phyloP scores from a whole-genome alignment of 805 yeast genomes.

The Candida namnaoensis region DNA sequence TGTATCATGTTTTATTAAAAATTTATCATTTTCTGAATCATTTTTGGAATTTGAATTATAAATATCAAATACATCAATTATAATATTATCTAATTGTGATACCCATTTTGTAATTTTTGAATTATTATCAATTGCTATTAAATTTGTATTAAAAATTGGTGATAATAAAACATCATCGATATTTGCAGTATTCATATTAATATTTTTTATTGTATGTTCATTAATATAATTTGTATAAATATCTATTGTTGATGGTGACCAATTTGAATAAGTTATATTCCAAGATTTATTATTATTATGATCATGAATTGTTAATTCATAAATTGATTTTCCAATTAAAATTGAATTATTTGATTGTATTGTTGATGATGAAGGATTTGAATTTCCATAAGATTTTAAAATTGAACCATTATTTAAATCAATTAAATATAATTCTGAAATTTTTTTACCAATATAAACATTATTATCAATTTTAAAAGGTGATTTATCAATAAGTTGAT shows the following conservation, averaged over 20 bases:
- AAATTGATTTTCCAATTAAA: conserved; percentile 63
- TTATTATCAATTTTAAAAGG: conserved; percentile 76
- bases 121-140: conserved; percentile 65
- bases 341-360: conserved; percentile 15
- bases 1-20: no score
- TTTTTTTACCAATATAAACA: conserved; percentile 79
- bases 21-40: not conserved
- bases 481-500: conserved; percentile 68
- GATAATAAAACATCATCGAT: not conserved
- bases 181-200: conserved; percentile 20
- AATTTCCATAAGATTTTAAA: conserved; percentile 53
- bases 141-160: conserved; percentile 23
- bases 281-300: conserved; percentile 54
- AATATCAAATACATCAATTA: conserved; percentile 76
- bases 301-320: conserved; percentile 64
- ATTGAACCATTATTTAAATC: conserved; percentile 71
- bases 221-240: conserved; percentile 56
- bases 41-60: conserved; percentile 17
- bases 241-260: conserved; percentile 54
- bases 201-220: conserved; percentile 25
- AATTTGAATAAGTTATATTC: conserved; percentile 79
- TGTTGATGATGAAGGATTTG: conserved; percentile 1
- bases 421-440: conserved; percentile 66
- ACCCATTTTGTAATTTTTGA: conserved; percentile 78
- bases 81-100: conserved; percentile 59